Evolutionary conservation across 768 basidiomycete genomes (phyloP), one percentile per base, ranked within the genome.

Genomic region (Astraeus odoratus): DNA sequence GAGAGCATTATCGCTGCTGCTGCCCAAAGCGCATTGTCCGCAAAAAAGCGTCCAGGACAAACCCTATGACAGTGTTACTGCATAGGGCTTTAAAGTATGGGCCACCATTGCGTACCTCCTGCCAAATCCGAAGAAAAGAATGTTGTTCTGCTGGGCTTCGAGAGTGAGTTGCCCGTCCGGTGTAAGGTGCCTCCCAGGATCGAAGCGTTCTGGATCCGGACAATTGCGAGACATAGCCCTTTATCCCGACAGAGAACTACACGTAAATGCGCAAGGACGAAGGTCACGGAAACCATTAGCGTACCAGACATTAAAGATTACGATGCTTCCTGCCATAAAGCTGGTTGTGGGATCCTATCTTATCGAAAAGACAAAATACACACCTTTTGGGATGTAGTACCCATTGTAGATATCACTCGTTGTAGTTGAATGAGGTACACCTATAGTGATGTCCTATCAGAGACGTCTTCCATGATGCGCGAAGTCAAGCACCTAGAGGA

Each of bases 401-500:
- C 55, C 51, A 3, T 43, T 26, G 30, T 59, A 57, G 3, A 56
- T 31, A 16, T 58, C 57, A 29, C 48, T 39, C 18, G 20, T 26
- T 1, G 37, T 23, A 13, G 37, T 39, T 15, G 22, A 10, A 39
- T 39, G 37, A n/a, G 37, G 37, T 1, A 39, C 22, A 39, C 37
- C 37, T 39, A 23, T n/a, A n/a, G n/a, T n/a, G 6, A 13, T 24
- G 4, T 22, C 23, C 20, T 4, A n/a, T 39, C 37, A 39, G 37
- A 39, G 3, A 22, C 3, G 5, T 7, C 15, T 15, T 13, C 23
- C n/a, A 8, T 4, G 13, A 24, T 4, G 13, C 3, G n/a, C 19
- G 10, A 8, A 7, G 30, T 5, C 22, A 4, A 13, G 5, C 13
- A 64, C 61, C 61, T 44, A 62, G 61, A 20, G 61, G 62, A 50